Percentiles rank a stretch among this genome's conserved stretches.
phyloP scores from a whole-genome alignment of 106 monocot species.

The Acorus calamus region DNA sequence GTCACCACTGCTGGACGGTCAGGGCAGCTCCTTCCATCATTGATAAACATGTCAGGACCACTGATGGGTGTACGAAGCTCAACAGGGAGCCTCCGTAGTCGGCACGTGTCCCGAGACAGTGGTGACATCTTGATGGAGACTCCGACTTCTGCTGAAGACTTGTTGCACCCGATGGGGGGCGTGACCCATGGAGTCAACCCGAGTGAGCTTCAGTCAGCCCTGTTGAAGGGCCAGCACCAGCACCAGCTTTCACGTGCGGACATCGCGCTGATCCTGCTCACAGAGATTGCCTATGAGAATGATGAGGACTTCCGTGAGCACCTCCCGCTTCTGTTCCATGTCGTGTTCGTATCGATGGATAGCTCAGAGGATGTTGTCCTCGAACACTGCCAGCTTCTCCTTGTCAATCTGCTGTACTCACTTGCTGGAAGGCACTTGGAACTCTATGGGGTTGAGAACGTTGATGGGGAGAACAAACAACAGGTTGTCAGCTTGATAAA shows the following conservation, averaged over 20 bases:
- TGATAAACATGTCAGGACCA: constrained; percentile 98
- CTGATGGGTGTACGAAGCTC: constrained; percentile 78
- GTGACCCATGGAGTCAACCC: constrained; percentile 60
- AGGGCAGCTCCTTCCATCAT: constrained; percentile 81
- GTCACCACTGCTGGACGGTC: constrained; percentile 56
- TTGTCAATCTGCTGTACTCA: constrained; percentile 91
- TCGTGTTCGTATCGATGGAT: constrained; percentile 95
- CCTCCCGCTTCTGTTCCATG: constrained; percentile 86
- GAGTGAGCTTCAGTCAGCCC: constrained; percentile 73
- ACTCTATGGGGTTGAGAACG: constrained; percentile 70
- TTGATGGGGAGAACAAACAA: constrained; percentile 84
- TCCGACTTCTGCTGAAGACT: constrained; percentile 74
- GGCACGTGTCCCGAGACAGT: constrained; percentile 96
- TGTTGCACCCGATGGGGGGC: constrained; percentile 36
- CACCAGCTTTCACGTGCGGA: constrained; percentile 86
- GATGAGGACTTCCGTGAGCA: constrained; percentile 99
- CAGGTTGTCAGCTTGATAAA: constrained; percentile 92
- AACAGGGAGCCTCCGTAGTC: constrained; percentile 75
- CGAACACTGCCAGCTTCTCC: constrained; percentile 88
- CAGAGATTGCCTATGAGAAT: constrained; percentile 98
- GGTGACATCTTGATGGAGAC: constrained; percentile 72
- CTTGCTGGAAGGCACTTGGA: constrained; percentile 94
- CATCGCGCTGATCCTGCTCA: constrained; percentile 84
- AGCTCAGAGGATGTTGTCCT: constrained; percentile 99
- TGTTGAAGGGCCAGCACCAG: constrained; percentile 67